These are phyloP conservation scores for Phylloporus rhodoxanthus DNA, from an alignment of 768 basidiomycete genomes.

Conservation along the genomic window DNA sequence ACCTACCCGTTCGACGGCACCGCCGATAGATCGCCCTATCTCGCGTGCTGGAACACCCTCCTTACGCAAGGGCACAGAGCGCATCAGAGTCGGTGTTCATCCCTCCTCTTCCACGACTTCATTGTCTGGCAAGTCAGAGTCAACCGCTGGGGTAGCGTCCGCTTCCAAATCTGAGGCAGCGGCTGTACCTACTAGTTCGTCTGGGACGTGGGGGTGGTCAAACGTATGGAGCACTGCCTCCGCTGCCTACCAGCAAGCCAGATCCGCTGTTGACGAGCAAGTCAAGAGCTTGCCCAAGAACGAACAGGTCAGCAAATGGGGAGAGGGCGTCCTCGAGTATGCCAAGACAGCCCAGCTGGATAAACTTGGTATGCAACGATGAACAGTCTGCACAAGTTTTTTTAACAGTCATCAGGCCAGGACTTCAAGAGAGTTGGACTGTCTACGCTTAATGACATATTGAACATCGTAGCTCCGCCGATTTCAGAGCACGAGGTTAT, in stretches of 20 bases:
- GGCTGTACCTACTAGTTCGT: slow-evolving; percentile 7
- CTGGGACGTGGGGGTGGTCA: slow-evolving; percentile 70
- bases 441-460: slow-evolving; percentile 83
- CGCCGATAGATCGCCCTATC: slow-evolving; percentile 49
- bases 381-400: not conserved
- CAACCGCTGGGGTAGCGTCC: slow-evolving; percentile 24
- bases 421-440: slow-evolving; percentile 86
- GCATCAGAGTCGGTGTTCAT: slow-evolving; percentile 58
- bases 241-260: slow-evolving; percentile 81
- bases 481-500: slow-evolving; percentile 99
- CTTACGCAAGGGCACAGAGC: slow-evolving; percentile 69
- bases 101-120: slow-evolving; percentile 39
- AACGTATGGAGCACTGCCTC: slow-evolving; percentile 86
- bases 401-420: slow-evolving; percentile 49
- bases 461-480: slow-evolving; percentile 96
- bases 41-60: slow-evolving; percentile 68
- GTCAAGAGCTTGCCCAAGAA: slow-evolving; percentile 83
- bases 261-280: slow-evolving; percentile 85
- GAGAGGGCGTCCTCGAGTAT: slow-evolving; percentile 78
- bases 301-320: slow-evolving; percentile 85
- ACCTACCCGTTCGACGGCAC: slow-evolving; percentile 54
- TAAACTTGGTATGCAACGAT: slow-evolving; percentile 63
- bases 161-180: slow-evolving; percentile 18
- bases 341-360: slow-evolving; percentile 88
- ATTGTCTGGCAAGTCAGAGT: slow-evolving; percentile 32